These are phyloP conservation scores for Sporisorium reilianum DNA, from an alignment of 1,284 basidiomycete species.

Conservation along the genomic window DNA sequence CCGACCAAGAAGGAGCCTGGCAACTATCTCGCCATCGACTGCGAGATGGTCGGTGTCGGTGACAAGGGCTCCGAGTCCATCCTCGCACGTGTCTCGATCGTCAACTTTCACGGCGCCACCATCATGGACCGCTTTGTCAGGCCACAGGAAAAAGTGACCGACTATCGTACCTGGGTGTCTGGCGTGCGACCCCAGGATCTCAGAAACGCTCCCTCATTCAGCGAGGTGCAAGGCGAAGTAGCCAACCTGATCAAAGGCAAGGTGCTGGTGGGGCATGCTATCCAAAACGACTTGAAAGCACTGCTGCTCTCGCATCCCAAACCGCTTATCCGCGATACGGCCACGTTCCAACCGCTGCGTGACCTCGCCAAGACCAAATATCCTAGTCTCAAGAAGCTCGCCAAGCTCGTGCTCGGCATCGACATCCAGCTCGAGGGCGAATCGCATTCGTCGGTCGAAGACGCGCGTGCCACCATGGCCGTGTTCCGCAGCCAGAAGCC, in stretches of 20 bases:
- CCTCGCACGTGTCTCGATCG: slow-evolving; percentile 88
- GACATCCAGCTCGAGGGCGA: slow-evolving; percentile 78
- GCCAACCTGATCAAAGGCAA: slow-evolving; percentile 82
- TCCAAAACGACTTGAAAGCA: slow-evolving; percentile 90
- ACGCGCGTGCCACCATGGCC: slow-evolving; percentile 96
- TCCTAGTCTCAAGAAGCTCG: slow-evolving; percentile 84
- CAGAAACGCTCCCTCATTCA: slow-evolving; percentile 78
- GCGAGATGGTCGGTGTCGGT: slow-evolving; percentile 98
- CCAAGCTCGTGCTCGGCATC: slow-evolving; percentile 83
- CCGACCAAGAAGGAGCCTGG: slow-evolving; percentile 72
- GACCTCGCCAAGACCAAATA: slow-evolving; percentile 74
- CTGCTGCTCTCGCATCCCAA: slow-evolving; percentile 90
- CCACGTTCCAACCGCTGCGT: slow-evolving; percentile 73
- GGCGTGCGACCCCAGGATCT: slow-evolving; percentile 86
- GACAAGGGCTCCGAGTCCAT: slow-evolving; percentile 82
- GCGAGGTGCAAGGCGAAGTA: slow-evolving; percentile 83
- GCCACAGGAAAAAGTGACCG: slow-evolving; percentile 88
- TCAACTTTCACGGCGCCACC: slow-evolving; percentile 87
- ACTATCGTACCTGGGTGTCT: slow-evolving; percentile 92
- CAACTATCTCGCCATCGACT: slow-evolving; percentile 87
- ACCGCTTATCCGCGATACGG: slow-evolving; percentile 84
- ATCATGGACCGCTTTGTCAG: slow-evolving; percentile 87
- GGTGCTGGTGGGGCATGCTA: slow-evolving; percentile 91
- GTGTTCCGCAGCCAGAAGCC: slow-evolving; percentile 87
- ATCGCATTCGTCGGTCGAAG: slow-evolving; percentile 72